Percentiles rank a stretch among this genome's conserved stretches.
phyloP scores from a whole-genome alignment of 164 flowering plant species.

The Aristolochia fimbriata region DNA sequence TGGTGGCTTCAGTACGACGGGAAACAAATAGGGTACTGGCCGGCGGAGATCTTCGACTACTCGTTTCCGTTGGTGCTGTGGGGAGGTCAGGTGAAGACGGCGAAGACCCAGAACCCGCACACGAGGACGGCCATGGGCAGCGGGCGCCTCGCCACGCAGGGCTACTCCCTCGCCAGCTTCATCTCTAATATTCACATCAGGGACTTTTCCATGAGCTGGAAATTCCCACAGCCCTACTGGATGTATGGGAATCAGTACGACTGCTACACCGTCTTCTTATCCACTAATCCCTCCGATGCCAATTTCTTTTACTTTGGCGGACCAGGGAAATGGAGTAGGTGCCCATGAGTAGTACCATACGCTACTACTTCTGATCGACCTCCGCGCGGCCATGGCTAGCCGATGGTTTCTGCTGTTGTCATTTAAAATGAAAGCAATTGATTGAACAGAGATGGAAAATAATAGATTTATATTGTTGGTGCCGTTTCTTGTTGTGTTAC shows the following conservation, averaged over 20 bases:
- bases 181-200: neutral
- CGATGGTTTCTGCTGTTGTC: too few species aligned
- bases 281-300: too few species aligned
- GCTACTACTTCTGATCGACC: too few species aligned
- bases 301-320: too few species aligned
- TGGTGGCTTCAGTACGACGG: slow-evolving; percentile 4
- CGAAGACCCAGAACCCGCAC: slow-evolving; percentile 1
- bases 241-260: neutral
- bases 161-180: neutral
- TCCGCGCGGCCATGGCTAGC: too few species aligned
- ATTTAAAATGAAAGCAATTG: too few species aligned
- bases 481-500: too few species aligned
- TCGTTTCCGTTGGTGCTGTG: neutral
- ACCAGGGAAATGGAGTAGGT: neutral
- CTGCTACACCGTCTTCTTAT: neutral
- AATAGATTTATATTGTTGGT: too few species aligned
- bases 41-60: neutral
- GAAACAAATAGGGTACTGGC: slow-evolving; percentile 5
- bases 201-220: neutral
- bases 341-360: neutral
- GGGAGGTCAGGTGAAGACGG: slow-evolving; percentile 3
- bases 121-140: neutral
- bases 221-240: neutral
- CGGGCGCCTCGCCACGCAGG: neutral
- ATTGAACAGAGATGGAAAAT: too few species aligned